Conservation (phyloP, 2,329 filamentous ascomycete species). For the Huntiella savannae region DNA sequence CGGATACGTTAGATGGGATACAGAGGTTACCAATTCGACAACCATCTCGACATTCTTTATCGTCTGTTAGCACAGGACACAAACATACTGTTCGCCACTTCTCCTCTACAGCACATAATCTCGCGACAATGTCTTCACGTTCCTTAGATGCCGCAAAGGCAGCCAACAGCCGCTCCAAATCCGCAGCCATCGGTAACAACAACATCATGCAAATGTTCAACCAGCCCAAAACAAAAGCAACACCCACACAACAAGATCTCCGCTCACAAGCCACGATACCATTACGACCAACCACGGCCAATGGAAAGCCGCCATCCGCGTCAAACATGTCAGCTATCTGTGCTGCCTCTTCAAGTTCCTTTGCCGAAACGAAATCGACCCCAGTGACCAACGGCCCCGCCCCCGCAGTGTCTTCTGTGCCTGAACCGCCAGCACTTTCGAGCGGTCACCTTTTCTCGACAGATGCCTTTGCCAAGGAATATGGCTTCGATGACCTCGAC, state of each 20-base stretch:
- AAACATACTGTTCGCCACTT: no score
- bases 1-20: no score
- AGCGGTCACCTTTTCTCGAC: neutral
- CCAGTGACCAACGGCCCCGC: no score
- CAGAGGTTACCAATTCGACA: no score
- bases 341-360: neutral
- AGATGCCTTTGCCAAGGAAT: constrained; percentile 8
- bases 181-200: neutral
- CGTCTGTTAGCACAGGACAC: no score
- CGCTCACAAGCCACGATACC: neutral
- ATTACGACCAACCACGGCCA: neutral
- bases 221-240: neutral
- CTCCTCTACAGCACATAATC: no score
- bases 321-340: constrained; percentile 9
- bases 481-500: constrained; percentile 10
- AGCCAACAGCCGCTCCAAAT: neutral
- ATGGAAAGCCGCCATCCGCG: constrained; percentile 1
- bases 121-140: neutral
- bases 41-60: no score
- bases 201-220: constrained; percentile 9
- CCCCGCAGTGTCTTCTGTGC: neutral
- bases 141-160: constrained; percentile 1
- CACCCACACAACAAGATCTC: neutral
- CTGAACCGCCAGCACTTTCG: neutral
- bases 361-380: neutral